A percentile compares a stretch with the other conserved stretches of the same genome.
These are phyloP conservation scores for Vigna unguiculata DNA, from an alignment of 306 rosid species.

Conservation along the genomic window DNA sequence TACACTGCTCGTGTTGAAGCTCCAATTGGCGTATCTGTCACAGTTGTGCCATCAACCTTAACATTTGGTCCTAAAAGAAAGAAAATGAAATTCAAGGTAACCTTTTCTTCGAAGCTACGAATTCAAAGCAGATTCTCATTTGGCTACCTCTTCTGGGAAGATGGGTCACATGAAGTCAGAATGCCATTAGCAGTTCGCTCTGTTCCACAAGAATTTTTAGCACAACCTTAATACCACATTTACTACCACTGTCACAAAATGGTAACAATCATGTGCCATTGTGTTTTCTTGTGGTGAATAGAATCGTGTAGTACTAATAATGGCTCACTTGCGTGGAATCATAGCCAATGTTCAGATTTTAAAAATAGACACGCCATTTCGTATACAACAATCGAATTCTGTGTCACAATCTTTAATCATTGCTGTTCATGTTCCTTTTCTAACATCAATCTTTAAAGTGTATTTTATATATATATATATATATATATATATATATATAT, in stretches of 20 bases:
- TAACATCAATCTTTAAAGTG: too few species aligned
- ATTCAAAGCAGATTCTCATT: conserved; percentile 63
- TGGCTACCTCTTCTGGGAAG: conserved; percentile 69
- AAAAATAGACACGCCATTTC: not conserved
- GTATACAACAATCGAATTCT: not conserved
- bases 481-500: too few species aligned
- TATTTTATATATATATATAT: too few species aligned
- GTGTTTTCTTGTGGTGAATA: too few species aligned
- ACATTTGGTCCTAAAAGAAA: conserved; percentile 46
- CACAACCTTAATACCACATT: conserved; percentile 39
- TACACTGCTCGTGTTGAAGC: conserved; percentile 54
- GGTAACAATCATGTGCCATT: not conserved
- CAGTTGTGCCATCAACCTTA: conserved; percentile 53
- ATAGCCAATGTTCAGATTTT: not conserved
- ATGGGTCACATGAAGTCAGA: conserved; percentile 60
- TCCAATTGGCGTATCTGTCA: conserved; percentile 54
- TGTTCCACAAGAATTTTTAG: conserved; percentile 50
- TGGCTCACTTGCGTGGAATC: not conserved
- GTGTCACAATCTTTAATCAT: not conserved
- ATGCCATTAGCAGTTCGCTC: conserved; percentile 55
- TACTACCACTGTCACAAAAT: conserved; percentile 17
- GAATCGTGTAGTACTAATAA: not conserved
- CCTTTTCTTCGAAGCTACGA: conserved; percentile 44
- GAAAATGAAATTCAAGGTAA: conserved; percentile 58
- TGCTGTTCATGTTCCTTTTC: too few species aligned